These are phyloP conservation scores for Xanthoconium purpureum DNA, from an alignment of 768 basidiomycete species.

Conservation along the genomic window DNA sequence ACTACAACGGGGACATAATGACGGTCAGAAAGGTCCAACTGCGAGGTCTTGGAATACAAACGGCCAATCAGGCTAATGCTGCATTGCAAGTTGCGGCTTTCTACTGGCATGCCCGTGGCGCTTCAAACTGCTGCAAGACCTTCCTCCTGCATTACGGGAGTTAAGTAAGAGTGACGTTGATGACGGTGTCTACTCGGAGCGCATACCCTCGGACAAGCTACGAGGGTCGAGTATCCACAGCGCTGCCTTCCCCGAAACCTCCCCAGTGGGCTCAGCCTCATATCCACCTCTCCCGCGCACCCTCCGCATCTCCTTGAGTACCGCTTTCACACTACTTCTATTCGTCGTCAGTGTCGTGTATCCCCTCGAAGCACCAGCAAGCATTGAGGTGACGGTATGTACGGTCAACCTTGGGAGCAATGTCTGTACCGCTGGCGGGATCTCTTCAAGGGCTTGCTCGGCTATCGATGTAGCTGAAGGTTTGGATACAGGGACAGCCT, in stretches of 20 bases:
- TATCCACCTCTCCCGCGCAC: conserved; percentile 4
- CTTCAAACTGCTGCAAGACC: too few species aligned
- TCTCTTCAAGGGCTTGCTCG: conserved; percentile 30
- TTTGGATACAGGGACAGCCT: conserved; percentile 16
- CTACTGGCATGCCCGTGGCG: too few species aligned
- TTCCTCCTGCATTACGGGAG: too few species aligned
- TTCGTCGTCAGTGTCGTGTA: conserved; percentile 93
- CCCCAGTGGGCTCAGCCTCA: conserved; percentile 15
- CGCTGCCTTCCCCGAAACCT: conserved; percentile 31
- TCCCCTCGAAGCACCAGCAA: conserved; percentile 61
- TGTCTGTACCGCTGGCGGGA: conserved; percentile 52
- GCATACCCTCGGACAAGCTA: conserved; percentile 39
- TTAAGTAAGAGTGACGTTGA: too few species aligned
- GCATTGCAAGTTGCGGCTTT: too few species aligned
- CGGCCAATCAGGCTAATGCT: too few species aligned
- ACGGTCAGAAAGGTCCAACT: too few species aligned
- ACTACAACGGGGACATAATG: too few species aligned
- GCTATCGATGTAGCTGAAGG: neutral
- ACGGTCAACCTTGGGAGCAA: conserved; percentile 61
- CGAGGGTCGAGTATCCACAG: conserved; percentile 80
- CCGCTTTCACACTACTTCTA: conserved; percentile 67
- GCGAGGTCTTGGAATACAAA: too few species aligned
- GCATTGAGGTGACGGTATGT: conserved; percentile 74
- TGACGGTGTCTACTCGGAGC: conserved; percentile 1
- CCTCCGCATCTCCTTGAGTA: conserved; percentile 64